Percentiles rank a stretch among this genome's conserved stretches.
Evolutionary conservation across 2,329 filamentous ascomycete species (phyloP).

Genomic region (Rhinocladiella similis): DNA sequence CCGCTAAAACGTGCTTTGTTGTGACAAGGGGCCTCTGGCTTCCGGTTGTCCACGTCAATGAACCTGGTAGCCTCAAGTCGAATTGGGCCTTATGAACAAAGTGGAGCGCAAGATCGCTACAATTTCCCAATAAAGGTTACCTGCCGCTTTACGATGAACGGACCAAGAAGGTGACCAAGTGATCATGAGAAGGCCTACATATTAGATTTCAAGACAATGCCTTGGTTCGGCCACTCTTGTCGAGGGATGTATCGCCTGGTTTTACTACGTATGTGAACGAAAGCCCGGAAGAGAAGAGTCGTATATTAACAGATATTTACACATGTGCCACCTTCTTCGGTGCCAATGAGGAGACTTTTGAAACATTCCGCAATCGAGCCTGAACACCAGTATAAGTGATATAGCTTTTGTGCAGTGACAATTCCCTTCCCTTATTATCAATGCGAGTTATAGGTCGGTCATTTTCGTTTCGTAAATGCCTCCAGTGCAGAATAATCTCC

Average conservation of each 20-base stretch:
- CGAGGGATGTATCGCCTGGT: no score
- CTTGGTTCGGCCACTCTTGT: no score
- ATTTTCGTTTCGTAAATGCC: constrained; percentile 57
- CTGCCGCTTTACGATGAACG: background rate
- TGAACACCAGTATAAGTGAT: no score
- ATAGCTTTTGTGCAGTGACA: no score
- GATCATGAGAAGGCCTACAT: no score
- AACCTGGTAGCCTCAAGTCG: background rate
- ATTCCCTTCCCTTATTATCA: background rate
- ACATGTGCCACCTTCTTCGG: no score
- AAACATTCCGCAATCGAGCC: no score
- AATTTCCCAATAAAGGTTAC: background rate
- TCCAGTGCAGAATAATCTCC: constrained; percentile 32
- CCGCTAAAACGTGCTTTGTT: background rate
- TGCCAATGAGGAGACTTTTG: no score
- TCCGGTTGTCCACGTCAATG: background rate
- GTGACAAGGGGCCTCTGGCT: background rate
- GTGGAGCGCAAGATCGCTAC: background rate
- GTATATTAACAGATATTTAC: no score
- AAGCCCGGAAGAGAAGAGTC: background rate
- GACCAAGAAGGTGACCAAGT: no score
- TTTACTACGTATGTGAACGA: background rate
- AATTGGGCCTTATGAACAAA: background rate
- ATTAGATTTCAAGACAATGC: no score
- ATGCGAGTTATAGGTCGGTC: constrained; percentile 28